These are phyloP conservation scores for Talaromyces albobiverticillius DNA, from an alignment of 2,329 filamentous ascomycete genomes.

Conservation along the genomic window DNA sequence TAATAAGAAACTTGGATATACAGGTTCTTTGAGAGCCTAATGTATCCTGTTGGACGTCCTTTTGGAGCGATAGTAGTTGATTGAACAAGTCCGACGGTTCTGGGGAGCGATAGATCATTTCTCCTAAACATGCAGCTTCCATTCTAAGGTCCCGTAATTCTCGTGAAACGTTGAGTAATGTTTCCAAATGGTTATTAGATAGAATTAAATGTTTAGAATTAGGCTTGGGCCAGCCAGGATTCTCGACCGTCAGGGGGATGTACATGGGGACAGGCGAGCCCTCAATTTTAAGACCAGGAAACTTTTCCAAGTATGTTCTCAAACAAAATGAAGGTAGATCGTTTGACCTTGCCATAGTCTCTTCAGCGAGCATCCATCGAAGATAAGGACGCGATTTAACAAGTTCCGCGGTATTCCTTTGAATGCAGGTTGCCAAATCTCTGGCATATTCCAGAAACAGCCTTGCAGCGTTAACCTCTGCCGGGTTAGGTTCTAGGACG, in stretches of 20 bases:
- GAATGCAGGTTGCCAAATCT: background rate
- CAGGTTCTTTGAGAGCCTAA: background rate
- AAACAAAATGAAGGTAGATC: background rate
- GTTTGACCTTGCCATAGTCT: background rate
- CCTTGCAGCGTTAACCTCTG: background rate
- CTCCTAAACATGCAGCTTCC: background rate
- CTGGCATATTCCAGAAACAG: background rate
- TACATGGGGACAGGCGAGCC: slow-evolving; percentile 1
- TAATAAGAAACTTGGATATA: slow-evolving; percentile 3
- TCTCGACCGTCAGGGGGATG: background rate
- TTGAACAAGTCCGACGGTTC: background rate
- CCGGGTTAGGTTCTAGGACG: background rate
- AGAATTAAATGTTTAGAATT: too few relatives aligned
- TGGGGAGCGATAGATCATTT: slow-evolving; percentile 1
- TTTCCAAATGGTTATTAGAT: background rate
- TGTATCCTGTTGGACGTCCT: background rate
- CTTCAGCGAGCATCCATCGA: slow-evolving; percentile 5
- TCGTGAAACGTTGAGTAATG: background rate
- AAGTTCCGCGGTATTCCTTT: background rate
- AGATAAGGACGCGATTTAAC: slow-evolving; percentile 5
- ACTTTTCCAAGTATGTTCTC: background rate
- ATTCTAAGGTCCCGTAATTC: background rate
- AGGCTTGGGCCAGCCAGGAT: slow-evolving; percentile 4
- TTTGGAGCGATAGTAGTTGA: background rate
- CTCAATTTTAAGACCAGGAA: background rate